Percentiles rank a stretch among this genome's conserved stretches.
Conservation (phyloP, 495 filamentous ascomycete species). For the Staphylotrichum longicolle region DNA sequence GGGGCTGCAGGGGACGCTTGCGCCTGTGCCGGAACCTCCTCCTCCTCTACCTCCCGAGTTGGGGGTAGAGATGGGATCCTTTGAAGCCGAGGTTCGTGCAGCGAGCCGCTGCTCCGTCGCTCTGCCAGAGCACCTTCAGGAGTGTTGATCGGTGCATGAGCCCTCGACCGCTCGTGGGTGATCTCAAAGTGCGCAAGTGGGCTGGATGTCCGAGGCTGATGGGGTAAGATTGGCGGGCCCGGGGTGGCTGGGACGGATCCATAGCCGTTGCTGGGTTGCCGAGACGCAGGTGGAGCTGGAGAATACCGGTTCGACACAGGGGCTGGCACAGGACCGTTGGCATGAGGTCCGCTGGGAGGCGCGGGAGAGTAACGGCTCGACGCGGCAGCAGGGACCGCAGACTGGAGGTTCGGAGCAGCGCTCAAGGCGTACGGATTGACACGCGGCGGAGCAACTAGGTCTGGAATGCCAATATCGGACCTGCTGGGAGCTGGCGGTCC, state of each 20-base stretch:
- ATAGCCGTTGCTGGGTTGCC: conserved; percentile 42
- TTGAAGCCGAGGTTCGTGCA: conserved; percentile 46
- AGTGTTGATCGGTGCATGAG: conserved; percentile 31
- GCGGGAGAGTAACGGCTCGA: conserved; percentile 61
- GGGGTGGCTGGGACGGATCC: conserved; percentile 38
- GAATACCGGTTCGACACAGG: conserved; percentile 51
- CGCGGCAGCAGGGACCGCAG: conserved; percentile 41
- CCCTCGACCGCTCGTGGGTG: conserved; percentile 42
- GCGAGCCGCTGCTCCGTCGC: conserved; percentile 47
- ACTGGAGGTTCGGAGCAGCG: conserved; percentile 40
- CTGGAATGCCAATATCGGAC: conserved; percentile 28
- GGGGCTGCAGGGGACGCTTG: conserved; percentile 25
- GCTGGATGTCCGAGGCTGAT: conserved; percentile 82
- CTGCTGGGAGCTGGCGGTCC: conserved; percentile 30
- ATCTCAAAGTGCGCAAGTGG: conserved; percentile 69
- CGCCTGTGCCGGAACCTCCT: conserved; percentile 35
- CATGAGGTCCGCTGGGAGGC: conserved; percentile 44
- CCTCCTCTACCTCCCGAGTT: conserved; percentile 54
- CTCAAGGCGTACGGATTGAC: conserved; percentile 62
- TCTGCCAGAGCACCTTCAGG: conserved; percentile 37
- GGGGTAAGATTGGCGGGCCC: conserved; percentile 55
- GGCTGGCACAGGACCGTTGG: conserved; percentile 38
- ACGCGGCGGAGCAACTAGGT: conserved; percentile 55
- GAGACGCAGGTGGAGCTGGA: conserved; percentile 46
- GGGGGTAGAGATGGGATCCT: conserved; percentile 51